These are phyloP conservation scores for Clitopilus passeckerianus DNA, from an alignment of 768 basidiomycete species.

Conservation along the genomic window DNA sequence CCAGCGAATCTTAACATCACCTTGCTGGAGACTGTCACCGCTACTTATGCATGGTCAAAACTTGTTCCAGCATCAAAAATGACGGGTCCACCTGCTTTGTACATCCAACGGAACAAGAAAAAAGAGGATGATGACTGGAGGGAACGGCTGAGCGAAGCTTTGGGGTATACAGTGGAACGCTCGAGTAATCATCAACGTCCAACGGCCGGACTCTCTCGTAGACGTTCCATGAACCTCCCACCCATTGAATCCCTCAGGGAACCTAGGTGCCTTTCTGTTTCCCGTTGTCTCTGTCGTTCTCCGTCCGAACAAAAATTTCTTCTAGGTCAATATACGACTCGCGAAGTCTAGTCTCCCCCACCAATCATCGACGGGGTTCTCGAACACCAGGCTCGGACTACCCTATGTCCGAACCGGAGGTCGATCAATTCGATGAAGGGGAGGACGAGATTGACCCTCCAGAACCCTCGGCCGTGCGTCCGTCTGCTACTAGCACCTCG, in stretches of 20 bases:
- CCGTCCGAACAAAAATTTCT: neutral
- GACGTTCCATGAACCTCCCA: neutral
- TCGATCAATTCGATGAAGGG: neutral
- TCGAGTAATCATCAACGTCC: neutral
- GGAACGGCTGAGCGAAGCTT: neutral
- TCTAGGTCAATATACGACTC: neutral
- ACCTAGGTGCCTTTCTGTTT: neutral
- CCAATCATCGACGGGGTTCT: neutral
- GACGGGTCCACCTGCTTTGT: slow-evolving; percentile 31
- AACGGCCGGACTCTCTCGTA: neutral
- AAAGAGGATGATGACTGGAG: slow-evolving; percentile 14
- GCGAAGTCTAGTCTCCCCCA: neutral
- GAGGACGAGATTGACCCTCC: neutral
- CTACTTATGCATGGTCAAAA: slow-evolving; percentile 44
- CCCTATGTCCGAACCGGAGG: neutral
- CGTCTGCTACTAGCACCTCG: neutral
- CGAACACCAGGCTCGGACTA: neutral
- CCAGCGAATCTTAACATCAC: slow-evolving; percentile 20
- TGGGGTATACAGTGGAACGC: neutral
- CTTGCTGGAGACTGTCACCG: slow-evolving; percentile 36
- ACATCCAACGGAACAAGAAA: slow-evolving; percentile 22
- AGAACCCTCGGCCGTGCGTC: neutral
- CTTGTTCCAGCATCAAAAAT: slow-evolving; percentile 40
- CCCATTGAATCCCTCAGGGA: neutral
- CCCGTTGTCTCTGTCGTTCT: neutral